Evolutionary conservation across 1,139 yeast species (phyloP), one percentile per base, ranked within the genome.

Genomic region (Protomyces inundatus): DNA sequence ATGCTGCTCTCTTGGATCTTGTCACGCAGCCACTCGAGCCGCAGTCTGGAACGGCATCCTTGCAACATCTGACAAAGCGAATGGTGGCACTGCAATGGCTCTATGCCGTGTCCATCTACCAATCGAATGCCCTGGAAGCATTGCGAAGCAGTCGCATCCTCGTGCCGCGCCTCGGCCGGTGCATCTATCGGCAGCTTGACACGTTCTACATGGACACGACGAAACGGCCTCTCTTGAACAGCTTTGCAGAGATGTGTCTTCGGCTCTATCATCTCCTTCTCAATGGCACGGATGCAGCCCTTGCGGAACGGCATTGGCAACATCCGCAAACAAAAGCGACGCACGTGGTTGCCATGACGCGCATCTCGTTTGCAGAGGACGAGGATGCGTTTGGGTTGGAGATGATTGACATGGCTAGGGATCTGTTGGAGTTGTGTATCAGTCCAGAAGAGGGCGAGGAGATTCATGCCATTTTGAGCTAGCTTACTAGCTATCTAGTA

Each of bases 391-490:
- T 51, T 14, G 54, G 54, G 23, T 14, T 37, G n/a, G 53, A 14
- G 23, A 58, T 50, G 55, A 46, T 52, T 46, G 62, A 64, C 50
- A 42, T 64, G 54, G 66, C 66, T 14, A 59, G 58, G 56, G 66
- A 64, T n/a, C 39, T 64, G 55, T 48, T 64, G 55, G 66, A 64
- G 55, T 36, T 61, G 51, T 52, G 61, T 16, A 61, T 64, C 45
- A 64, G 66, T 51, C 61, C 66, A n/a, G 66, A 64, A 35, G 66
- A 64, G 42, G 66, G 66, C n/a, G 62, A 64, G 53, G 62, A 55
- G 16, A 61, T 64, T 12, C 64, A 55, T 48, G 66, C 36, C 34
- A 23, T 59, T 23, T 58, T 59, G 36, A 50, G 48, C 48, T 42
- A 42, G 48, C 12, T 6, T n/a, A n/a, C n/a, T n/a, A n/a, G n/a